Evolutionary conservation across 2,329 filamentous ascomycete species (phyloP), one percentile per base, ranked within the genome.

Genomic region (Lasiodiplodia citricola): DNA sequence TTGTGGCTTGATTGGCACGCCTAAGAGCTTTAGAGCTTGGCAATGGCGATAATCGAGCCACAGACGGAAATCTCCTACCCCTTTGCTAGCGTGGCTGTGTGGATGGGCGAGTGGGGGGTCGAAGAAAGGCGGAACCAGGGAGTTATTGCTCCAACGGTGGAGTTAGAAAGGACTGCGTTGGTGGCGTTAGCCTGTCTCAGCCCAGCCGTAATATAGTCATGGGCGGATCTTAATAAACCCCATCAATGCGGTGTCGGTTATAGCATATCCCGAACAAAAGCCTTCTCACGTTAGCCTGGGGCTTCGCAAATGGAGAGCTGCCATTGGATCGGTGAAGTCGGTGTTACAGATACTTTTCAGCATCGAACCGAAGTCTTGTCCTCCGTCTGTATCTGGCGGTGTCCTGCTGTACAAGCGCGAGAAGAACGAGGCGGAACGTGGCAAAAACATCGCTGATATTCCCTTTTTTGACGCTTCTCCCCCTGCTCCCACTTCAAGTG

Each of bases 111-210:
- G 44, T 21, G 18, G 4, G 44, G 41, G 41, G 41, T 44, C 18
- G 7, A 18, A 31, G 28, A 44, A n/a, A 28, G 58, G 44, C 44
- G 14, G 14, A 38, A 47, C 44, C 2, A 51, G 58, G 47, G 60
- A 50, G n/a, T 28, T 25, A 14, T 21, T 37, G 10, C 44, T 47
- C 44, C 18, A 11, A 50, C 28, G 16, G 58, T 50, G 60, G 60
- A 64, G 60, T 41, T 52, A 25, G 51, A 57, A 57, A 52, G 60
- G 8, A 18, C 44, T n/a, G 13, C 25, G 44, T 21, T 47, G 47
- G 58, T 64, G 60, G 44, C 60, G 60, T 64, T 64, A 64, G 60
- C 47, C 60, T 64, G 60, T 64, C 47, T 64, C 60, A 64, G 60
- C 60, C 60, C 60, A 23, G 60, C 51, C 60, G 38, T 50, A 28